Base-by-base conservation (phyloP, 164 flowering plant genomes). In the Dillenia turbinata region DNA sequence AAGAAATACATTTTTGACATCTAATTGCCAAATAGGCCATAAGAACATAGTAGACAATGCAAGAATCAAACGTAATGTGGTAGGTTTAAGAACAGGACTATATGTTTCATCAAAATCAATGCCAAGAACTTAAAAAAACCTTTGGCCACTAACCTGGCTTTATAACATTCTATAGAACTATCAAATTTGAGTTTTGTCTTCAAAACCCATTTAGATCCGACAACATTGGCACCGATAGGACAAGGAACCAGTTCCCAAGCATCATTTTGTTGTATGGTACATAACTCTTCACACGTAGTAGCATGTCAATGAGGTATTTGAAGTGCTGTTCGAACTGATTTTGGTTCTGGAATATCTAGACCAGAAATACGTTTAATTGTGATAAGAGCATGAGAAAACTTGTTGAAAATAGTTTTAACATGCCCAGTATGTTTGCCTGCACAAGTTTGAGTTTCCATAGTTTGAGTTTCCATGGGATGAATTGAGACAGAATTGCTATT, bases 241-340 rank as follows among this genome's bases (percentile, higher is more conserved):
- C n/a, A 47, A 9, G 61, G 52, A 13, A 59, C n/a, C 5, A 46
- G 14, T 8, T 59, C 61, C 61, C 51, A 59, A 9, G 61, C 46
- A 9, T 47, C 47, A 47, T 59, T 59, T 46, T 46, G 51, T 15
- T 59, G 49, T 9, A 59, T 9, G 26, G 61, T 51, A 9, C 1
- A 8, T 1, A 59, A 9, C 17, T 17, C 61, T 11, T 59, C 61
- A 8, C 46, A 24, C 61, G 46, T 59, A 14, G 40, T 13, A 10
- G 40, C 11, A 9, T 17, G 11, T 22, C 49, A 16, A 2, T 40
- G n/a, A 17, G 52, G 24, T 12, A 45, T 14, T 33, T 59, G 17
- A 2, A 46, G 14, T 15, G 61, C 61, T 12, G 13, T 2, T 46
- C 12, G 46, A 9, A 59, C 13, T 10, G 44, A 46, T 16, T 59